A percentile compares a stretch with the other conserved stretches of the same genome.
Evolutionary conservation across 768 basidiomycete genomes (phyloP).

Genomic region (Mycena alexandri): DNA sequence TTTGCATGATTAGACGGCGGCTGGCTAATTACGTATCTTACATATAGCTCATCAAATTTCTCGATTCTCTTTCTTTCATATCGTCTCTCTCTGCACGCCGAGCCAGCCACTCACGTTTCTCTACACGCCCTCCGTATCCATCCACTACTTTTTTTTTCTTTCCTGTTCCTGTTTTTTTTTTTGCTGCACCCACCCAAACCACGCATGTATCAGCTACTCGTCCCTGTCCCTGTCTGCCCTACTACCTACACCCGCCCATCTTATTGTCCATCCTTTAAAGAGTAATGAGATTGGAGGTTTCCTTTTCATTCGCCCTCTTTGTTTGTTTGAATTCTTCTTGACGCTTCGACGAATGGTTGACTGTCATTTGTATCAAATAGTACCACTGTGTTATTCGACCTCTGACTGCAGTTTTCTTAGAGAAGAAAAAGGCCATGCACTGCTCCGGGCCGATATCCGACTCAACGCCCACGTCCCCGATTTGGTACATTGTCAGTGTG

Average conservation of each 20-base stretch:
- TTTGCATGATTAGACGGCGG: constrained; percentile 40
- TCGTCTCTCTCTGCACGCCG: constrained; percentile 30
- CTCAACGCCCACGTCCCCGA: constrained; percentile 7
- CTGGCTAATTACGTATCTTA: constrained; percentile 34
- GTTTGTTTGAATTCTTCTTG: not conserved
- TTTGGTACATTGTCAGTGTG: not conserved
- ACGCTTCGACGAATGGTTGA: not conserved
- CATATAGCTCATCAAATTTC: no score
- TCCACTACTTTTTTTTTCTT: constrained; percentile 17
- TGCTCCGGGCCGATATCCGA: not conserved
- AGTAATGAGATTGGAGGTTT: constrained; percentile 35
- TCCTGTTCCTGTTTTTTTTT: constrained; percentile 1
- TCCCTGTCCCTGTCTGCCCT: constrained; percentile 32
- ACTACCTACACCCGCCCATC: constrained; percentile 34
- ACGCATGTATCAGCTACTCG: constrained; percentile 41
- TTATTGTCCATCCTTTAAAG: constrained; percentile 23
- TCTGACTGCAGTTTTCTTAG: not conserved
- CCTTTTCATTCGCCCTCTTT: not conserved
- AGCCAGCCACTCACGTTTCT: constrained; percentile 37
- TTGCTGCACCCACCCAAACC: constrained; percentile 18
- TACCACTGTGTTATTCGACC: no score
- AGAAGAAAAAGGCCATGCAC: constrained; percentile 6
- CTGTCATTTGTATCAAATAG: constrained; percentile 15
- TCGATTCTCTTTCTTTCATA: no score
- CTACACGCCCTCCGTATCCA: constrained; percentile 29